Percentiles rank a stretch among this genome's conserved stretches.
Conservation (phyloP, 306 rosid species). For the Sicyos baderoa region DNA sequence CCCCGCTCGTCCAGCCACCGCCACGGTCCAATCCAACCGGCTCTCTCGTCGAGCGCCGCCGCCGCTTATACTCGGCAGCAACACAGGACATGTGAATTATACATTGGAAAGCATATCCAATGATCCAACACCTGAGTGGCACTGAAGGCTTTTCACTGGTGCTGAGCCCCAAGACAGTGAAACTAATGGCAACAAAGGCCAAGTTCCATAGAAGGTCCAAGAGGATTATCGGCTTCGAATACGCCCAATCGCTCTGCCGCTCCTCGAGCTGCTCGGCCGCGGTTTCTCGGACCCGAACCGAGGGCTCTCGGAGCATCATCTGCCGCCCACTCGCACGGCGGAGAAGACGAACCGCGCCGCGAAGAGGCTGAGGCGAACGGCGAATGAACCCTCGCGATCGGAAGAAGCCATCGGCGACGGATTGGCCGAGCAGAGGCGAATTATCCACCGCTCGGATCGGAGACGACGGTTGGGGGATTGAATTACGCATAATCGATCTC, state of each 20-base stretch:
- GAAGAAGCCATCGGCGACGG: slow-evolving; percentile 31
- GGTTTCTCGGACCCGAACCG: slow-evolving; percentile 62
- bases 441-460: slow-evolving; percentile 36
- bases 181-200: slow-evolving; percentile 40
- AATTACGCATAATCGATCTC: slow-evolving; percentile 33
- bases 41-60: slow-evolving; percentile 26
- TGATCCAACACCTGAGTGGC: slow-evolving; percentile 75
- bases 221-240: slow-evolving; percentile 54
- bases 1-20: slow-evolving; percentile 29
- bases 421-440: slow-evolving; percentile 44
- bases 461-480: slow-evolving; percentile 26
- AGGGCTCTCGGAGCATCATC: slow-evolving; percentile 68
- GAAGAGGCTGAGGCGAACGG: slow-evolving; percentile 38
- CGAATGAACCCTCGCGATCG: slow-evolving; percentile 45
- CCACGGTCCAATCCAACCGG: slow-evolving; percentile 14
- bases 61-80: slow-evolving; percentile 35
- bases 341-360: slow-evolving; percentile 43
- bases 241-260: slow-evolving; percentile 69
- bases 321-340: slow-evolving; percentile 60
- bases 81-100: slow-evolving; percentile 51
- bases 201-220: slow-evolving; percentile 66
- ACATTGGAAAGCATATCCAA: slow-evolving; percentile 53
- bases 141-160: slow-evolving; percentile 47
- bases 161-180: slow-evolving; percentile 40
- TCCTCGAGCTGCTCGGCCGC: slow-evolving; percentile 83